These are phyloP conservation scores for Lentinula guzmanii DNA, from an alignment of 768 basidiomycete species.

Conservation along the genomic window DNA sequence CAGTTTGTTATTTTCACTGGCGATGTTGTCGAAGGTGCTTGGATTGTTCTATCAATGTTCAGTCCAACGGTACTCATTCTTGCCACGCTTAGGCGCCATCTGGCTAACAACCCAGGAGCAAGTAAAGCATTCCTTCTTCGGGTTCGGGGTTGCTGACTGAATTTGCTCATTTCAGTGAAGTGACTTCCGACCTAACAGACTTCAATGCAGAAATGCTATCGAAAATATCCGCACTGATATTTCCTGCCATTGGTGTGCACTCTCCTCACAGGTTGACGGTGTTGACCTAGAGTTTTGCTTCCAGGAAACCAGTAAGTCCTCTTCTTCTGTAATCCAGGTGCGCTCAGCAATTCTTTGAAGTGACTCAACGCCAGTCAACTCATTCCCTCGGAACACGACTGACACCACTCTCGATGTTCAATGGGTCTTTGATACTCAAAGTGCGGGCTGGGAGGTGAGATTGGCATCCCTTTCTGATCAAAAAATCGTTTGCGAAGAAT, in stretches of 20 bases:
- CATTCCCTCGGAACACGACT: constrained; percentile 29
- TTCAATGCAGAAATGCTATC: constrained; percentile 23
- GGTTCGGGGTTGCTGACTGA: background rate
- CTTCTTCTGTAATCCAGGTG: background rate
- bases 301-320: constrained; percentile 19
- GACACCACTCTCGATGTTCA: constrained; percentile 18
- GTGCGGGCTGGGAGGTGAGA: constrained; percentile 17
- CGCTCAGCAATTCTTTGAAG: constrained; percentile 12
- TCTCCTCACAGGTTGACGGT: background rate
- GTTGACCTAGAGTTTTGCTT: background rate
- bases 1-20: constrained; percentile 34
- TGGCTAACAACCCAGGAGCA: constrained; percentile 25
- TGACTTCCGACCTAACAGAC: constrained; percentile 20
- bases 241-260: constrained; percentile 21
- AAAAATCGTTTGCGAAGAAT: background rate
- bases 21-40: constrained; percentile 29
- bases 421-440: constrained; percentile 26
- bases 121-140: background rate
- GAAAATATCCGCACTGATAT: constrained; percentile 20
- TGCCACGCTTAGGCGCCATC: constrained; percentile 13
- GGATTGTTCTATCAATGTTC: background rate
- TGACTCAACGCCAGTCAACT: constrained; percentile 34
- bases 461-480: background rate
- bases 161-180: constrained; percentile 10
- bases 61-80: background rate